Base-by-base conservation (phyloP, 495 filamentous ascomycete genomes). In the Daldinia loculata region DNA sequence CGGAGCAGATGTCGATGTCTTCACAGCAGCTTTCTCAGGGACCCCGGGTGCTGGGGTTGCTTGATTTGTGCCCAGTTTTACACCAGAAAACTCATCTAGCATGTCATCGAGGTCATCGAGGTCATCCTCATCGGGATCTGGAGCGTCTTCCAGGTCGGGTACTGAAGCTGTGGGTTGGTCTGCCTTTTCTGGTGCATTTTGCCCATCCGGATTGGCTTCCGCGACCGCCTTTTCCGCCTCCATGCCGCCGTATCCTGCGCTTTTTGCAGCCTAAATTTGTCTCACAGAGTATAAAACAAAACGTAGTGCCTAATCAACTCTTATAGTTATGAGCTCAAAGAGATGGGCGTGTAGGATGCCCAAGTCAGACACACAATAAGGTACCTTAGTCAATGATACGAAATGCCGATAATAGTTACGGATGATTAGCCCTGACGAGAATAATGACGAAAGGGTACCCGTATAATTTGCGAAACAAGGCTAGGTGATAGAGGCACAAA, bases 61-160 rank as follows among this genome's bases (percentile, higher is more conserved):
- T 75, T 87, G 84, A 30, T 85, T 80, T 66, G 82, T 74, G 4
- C 86, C 82, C 29, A 85, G 61, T 57, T 86, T 87, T 3, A 84
- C 80, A 9, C 85, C 74, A 15, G 89, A 84, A 80, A 99, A 99
- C 73, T 97, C 90, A 69, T 98, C 93, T 32, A 99, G 90, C 77
- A 98, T 89, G 55, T 98, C 95, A 79, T 98, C 95, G 48, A 98
- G 82, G 76, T 98, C 95, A 76, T 97, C 94, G 19, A 97, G 85
- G 75, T 97, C 93, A 77, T 93, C 92, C 76, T 93, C 91, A 68
- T 93, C 92, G 29, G 91, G 91, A 75, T 93, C 92, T 17, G 90
- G 85, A 0, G 85, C 87, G 66, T 87, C 82, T n/a, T 84, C 85
- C 6, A 75, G 60, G 26, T 78, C 71, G 39, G 56, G 53, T 19